Percentiles rank a stretch among this genome's conserved stretches.
These are phyloP conservation scores for Pseudogymnoascus sp. DNA, from an alignment of 2,329 filamentous ascomycete species.

Conservation along the genomic window DNA sequence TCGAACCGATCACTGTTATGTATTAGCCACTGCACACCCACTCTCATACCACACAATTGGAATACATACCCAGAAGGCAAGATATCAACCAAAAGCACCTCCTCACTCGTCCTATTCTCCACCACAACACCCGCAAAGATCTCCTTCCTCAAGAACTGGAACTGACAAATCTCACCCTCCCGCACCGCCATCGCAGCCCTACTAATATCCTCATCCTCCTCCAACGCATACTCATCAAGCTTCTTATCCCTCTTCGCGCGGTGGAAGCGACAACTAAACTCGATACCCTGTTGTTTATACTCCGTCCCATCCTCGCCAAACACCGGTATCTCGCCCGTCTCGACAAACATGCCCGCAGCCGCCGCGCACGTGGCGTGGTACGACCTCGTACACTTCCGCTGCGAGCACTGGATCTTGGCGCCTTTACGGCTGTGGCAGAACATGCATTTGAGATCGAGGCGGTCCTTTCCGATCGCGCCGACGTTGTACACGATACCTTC, in stretches of 20 bases:
- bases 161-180: conserved; percentile 70
- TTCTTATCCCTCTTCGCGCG: conserved; percentile 78
- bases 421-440: conserved; percentile 91
- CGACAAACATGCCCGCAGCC: conserved; percentile 83
- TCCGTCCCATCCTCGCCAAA: conserved; percentile 86
- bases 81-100: conserved; percentile 69
- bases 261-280: conserved; percentile 92
- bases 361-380: conserved; percentile 95
- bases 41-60: neutral
- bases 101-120: conserved; percentile 70
- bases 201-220: conserved; percentile 59
- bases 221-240: conserved; percentile 57
- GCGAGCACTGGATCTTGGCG: conserved; percentile 94
- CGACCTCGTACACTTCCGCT: conserved; percentile 84
- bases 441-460: conserved; percentile 85
- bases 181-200: conserved; percentile 60
- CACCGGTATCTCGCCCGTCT: conserved; percentile 75
- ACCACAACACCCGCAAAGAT: conserved; percentile 86
- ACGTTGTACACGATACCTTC: conserved; percentile 65
- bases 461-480: conserved; percentile 73
- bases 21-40: conserved; percentile 32
- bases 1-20: conserved; percentile 59
- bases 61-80: conserved; percentile 69
- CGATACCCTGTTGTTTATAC: conserved; percentile 84
- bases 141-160: conserved; percentile 74